phyloP scores from a whole-genome alignment of 306 rosid genomes.

The Leucaena leucocephala region DNA sequence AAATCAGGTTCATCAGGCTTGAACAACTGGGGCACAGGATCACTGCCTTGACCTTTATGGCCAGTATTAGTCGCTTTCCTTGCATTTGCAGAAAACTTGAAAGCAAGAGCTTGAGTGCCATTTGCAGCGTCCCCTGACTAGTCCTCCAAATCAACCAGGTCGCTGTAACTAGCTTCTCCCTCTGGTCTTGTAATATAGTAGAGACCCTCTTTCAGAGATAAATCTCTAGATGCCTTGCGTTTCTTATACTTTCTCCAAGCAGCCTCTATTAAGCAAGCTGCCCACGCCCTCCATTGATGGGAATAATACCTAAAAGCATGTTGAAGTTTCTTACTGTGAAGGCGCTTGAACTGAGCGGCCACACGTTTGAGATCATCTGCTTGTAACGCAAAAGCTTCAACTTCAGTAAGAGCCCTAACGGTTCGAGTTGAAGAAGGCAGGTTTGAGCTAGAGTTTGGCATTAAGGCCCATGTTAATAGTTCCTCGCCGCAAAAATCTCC shows the following conservation, averaged over 20 bases:
- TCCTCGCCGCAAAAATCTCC: constrained; percentile 29
- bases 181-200: constrained; percentile 43
- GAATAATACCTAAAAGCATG: constrained; percentile 94
- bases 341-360: constrained; percentile 82
- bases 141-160: constrained; percentile 22
- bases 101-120: constrained; percentile 55
- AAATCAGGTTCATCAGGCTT: constrained; percentile 93
- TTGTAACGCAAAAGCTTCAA: constrained; percentile 79
- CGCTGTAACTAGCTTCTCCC: constrained; percentile 18
- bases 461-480: constrained; percentile 83
- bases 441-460: constrained; percentile 74
- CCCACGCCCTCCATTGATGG: constrained; percentile 95
- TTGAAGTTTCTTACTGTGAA: constrained; percentile 81
- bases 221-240: constrained; percentile 63
- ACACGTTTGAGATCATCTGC: constrained; percentile 84
- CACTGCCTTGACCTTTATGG: constrained; percentile 45
- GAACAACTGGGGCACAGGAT: constrained; percentile 71
- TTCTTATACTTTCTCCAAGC: constrained; percentile 83
- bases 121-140: constrained; percentile 29
- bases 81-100: constrained; percentile 76
- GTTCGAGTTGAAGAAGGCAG: constrained; percentile 84
- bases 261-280: constrained; percentile 84
- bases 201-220: constrained; percentile 54
- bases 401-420: constrained; percentile 72
- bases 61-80: constrained; percentile 49